Conservation (phyloP, 768 basidiomycete genomes). For the Leccinum pellstonianum region DNA sequence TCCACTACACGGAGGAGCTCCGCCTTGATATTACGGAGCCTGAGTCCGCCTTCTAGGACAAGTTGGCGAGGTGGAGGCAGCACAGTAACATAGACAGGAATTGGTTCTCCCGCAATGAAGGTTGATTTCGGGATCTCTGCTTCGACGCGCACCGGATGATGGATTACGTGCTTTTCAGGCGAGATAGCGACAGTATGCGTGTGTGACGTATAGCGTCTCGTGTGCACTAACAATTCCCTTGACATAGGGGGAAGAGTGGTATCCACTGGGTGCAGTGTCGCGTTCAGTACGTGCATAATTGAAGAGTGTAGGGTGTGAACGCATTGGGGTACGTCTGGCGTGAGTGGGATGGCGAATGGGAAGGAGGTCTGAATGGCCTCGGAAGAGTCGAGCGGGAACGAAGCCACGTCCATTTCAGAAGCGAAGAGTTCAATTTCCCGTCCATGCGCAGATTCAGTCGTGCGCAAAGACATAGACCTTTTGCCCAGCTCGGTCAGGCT, state of each 20-base stretch:
- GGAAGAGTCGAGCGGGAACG: constrained; percentile 37
- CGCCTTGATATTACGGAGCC: constrained; percentile 76
- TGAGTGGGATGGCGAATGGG: constrained; percentile 81
- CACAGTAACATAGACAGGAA: constrained; percentile 78
- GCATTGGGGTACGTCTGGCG: constrained; percentile 79
- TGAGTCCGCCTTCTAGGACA: constrained; percentile 65
- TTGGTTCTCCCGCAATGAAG: constrained; percentile 68
- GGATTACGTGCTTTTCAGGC: constrained; percentile 57
- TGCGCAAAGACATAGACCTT: constrained; percentile 66
- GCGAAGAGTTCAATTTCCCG: constrained; percentile 65
- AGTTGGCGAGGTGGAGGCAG: constrained; percentile 70
- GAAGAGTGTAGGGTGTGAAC: constrained; percentile 74
- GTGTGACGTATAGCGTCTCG: constrained; percentile 72
- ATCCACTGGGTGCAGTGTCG: constrained; percentile 56
- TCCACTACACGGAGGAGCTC: constrained; percentile 73
- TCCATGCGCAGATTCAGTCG: constrained; percentile 60
- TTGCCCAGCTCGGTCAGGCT: constrained; percentile 13
- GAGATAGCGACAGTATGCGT: constrained; percentile 51
- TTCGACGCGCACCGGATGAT: constrained; percentile 65
- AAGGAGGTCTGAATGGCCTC: constrained; percentile 56
- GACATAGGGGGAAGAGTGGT: constrained; percentile 39
- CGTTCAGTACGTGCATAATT: constrained; percentile 67
- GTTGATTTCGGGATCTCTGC: constrained; percentile 71
- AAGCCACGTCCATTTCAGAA: constrained; percentile 56
- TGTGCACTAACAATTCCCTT: constrained; percentile 65